A percentile compares a stretch with the other conserved stretches of the same genome.
Conservation (phyloP, 805 yeast genomes). For the Grigorovia jiainica region DNA sequence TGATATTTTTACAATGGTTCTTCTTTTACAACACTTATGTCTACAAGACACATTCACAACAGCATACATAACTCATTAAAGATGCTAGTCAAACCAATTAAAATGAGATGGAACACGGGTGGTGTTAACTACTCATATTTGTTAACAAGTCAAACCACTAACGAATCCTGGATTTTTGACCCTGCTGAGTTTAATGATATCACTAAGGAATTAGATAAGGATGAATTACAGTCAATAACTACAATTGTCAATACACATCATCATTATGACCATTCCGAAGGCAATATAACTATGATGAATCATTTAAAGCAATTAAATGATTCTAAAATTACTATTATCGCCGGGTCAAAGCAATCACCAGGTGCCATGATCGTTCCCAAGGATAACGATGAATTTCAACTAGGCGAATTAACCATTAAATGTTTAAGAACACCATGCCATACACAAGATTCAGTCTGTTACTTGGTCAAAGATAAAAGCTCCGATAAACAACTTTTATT, state of each 20-base stretch:
- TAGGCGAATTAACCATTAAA: slow-evolving; percentile 42
- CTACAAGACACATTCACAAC: too few species aligned
- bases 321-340: slow-evolving; percentile 52
- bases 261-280: slow-evolving; percentile 91
- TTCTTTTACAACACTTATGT: too few species aligned
- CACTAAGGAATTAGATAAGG: slow-evolving; percentile 34
- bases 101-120: slow-evolving; percentile 93
- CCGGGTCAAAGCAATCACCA: slow-evolving; percentile 45
- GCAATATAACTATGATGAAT: slow-evolving; percentile 39
- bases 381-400: slow-evolving; percentile 47
- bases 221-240: slow-evolving; percentile 39
- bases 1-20: too few species aligned
- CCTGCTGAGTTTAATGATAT: slow-evolving; percentile 83
- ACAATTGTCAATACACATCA: slow-evolving; percentile 94
- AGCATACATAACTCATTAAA: slow-evolving; percentile 18
- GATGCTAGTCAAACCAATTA: slow-evolving; percentile 77
- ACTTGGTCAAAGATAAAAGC: slow-evolving; percentile 53
- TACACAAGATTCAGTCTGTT: slow-evolving; percentile 93
- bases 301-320: slow-evolving; percentile 29
- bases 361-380: slow-evolving; percentile 66
- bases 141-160: slow-evolving; percentile 48
- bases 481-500: slow-evolving; percentile 68
- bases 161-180: slow-evolving; percentile 75
- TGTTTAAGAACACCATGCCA: slow-evolving; percentile 97
- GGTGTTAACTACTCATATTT: slow-evolving; percentile 79